These are phyloP conservation scores for Exophiala bonariae DNA, from an alignment of 2,329 filamentous ascomycete genomes.

Conservation along the genomic window DNA sequence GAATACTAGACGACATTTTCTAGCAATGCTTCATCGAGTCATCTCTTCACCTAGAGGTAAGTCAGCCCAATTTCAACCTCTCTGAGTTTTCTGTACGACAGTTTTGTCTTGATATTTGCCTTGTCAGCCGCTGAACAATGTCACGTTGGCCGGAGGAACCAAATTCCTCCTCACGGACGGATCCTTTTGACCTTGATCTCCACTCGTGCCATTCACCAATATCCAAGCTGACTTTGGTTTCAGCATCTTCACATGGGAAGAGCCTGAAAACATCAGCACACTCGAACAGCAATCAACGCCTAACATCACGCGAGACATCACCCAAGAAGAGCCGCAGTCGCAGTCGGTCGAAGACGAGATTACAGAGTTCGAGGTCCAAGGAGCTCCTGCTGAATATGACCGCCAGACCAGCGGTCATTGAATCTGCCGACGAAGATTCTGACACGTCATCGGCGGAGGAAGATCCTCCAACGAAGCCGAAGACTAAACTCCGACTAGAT, in stretches of 20 bases:
- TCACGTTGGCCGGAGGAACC: too few species aligned
- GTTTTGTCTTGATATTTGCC: too few species aligned
- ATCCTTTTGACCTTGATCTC: too few species aligned
- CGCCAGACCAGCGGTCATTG: constrained; percentile 19
- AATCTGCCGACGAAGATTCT: constrained; percentile 25
- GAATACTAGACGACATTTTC: constrained; percentile 73
- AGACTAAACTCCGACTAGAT: constrained; percentile 23
- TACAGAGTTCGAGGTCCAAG: constrained; percentile 22
- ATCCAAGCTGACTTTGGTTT: neutral
- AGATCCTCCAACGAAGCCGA: constrained; percentile 10
- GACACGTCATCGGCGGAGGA: constrained; percentile 17
- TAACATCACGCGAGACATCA: constrained; percentile 16
- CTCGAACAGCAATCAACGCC: constrained; percentile 8
- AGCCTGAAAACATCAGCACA: neutral
- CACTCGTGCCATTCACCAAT: too few species aligned
- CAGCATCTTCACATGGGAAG: constrained; percentile 7
- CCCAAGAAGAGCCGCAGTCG: constrained; percentile 22
- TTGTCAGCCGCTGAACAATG: too few species aligned
- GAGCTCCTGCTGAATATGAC: constrained; percentile 23
- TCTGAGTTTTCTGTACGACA: too few species aligned
- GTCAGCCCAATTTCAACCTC: constrained; percentile 26
- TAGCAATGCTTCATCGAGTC: constrained; percentile 71
- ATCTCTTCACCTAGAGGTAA: constrained; percentile 69
- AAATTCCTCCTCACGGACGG: too few species aligned
- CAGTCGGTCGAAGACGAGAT: constrained; percentile 20